Evolutionary conservation across 1,284 basidiomycete genomes (phyloP).

Genomic region (Ustilago sp.): DNA sequence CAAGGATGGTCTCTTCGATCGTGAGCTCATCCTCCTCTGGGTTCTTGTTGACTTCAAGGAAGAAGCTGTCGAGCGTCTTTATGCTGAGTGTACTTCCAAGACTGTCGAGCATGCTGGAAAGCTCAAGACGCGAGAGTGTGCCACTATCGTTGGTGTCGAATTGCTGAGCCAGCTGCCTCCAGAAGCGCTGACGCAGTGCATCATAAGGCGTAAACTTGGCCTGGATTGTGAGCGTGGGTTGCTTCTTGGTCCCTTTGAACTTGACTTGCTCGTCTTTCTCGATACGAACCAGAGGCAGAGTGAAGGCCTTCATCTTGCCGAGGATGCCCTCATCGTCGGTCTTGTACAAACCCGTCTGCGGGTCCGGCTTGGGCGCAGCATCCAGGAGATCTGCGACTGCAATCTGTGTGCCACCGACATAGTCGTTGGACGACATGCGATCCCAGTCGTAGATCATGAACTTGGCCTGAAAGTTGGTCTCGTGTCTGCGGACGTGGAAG

Average conservation of each 20-base stretch:
- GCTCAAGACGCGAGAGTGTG: slow-evolving; percentile 84
- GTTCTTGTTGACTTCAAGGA: slow-evolving; percentile 74
- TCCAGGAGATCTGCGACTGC: slow-evolving; percentile 55
- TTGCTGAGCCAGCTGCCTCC: slow-evolving; percentile 87
- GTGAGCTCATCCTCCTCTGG: slow-evolving; percentile 80
- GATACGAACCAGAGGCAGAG: slow-evolving; percentile 50
- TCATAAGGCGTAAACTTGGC: slow-evolving; percentile 96
- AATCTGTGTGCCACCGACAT: slow-evolving; percentile 58
- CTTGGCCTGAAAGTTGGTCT: slow-evolving; percentile 73
- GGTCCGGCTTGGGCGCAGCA: slow-evolving; percentile 55
- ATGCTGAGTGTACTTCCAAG: slow-evolving; percentile 89
- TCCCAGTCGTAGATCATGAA: slow-evolving; percentile 68
- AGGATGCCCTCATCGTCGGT: slow-evolving; percentile 38
- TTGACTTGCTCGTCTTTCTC: slow-evolving; percentile 58
- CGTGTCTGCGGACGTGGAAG: slow-evolving; percentile 91
- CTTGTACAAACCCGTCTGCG: slow-evolving; percentile 57
- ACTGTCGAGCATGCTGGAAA: slow-evolving; percentile 96
- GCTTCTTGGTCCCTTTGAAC: slow-evolving; percentile 33
- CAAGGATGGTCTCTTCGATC: slow-evolving; percentile 75
- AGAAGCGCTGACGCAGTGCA: slow-evolving; percentile 75
- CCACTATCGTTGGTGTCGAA: slow-evolving; percentile 90
- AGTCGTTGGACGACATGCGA: slow-evolving; percentile 64
- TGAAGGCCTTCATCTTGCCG: slow-evolving; percentile 45
- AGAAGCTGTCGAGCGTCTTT: slow-evolving; percentile 79
- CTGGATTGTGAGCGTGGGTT: slow-evolving; percentile 71